These are phyloP conservation scores for Suhomyces emberorum DNA, from an alignment of 805 yeast genomes.

Conservation along the genomic window DNA sequence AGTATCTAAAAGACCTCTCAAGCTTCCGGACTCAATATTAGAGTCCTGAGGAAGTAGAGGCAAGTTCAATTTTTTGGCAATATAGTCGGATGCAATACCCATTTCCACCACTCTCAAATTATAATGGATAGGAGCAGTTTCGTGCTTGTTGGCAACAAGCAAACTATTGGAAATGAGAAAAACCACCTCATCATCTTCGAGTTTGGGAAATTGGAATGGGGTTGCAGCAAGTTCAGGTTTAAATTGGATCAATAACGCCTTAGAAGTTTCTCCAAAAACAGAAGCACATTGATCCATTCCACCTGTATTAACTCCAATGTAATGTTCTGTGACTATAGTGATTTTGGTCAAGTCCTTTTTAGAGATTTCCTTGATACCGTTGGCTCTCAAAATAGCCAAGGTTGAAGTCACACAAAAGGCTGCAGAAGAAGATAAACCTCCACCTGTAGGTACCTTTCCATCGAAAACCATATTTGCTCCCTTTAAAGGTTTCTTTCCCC, in stretches of 20 bases:
- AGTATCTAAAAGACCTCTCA: constrained; percentile 61
- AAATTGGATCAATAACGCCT: constrained; percentile 60
- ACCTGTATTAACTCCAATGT: constrained; percentile 73
- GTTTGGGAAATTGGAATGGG: constrained; percentile 51
- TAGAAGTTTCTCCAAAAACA: constrained; percentile 55
- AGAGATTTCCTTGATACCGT: constrained; percentile 41
- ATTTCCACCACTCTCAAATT: constrained; percentile 72
- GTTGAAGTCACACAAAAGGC: constrained; percentile 68
- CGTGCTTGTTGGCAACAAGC: constrained; percentile 60
- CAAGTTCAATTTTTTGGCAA: constrained; percentile 49
- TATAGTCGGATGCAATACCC: constrained; percentile 59
- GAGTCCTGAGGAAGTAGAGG: constrained; percentile 42
- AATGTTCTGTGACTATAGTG: constrained; percentile 65
- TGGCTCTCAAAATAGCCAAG: constrained; percentile 52
- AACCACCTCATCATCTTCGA: constrained; percentile 37
- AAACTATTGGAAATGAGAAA: constrained; percentile 65
- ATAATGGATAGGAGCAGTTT: constrained; percentile 67
- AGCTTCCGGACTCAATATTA: constrained; percentile 53
- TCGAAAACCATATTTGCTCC: constrained; percentile 54
- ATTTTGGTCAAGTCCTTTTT: constrained; percentile 55
- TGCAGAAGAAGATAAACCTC: constrained; percentile 69
- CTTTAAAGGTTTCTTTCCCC: constrained; percentile 23
- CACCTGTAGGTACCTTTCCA: constrained; percentile 71
- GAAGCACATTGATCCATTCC: constrained; percentile 80
- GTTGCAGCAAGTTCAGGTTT: constrained; percentile 54